phyloP scores from a whole-genome alignment of 176 grass and related monocot species.

The Juncus effusus region DNA sequence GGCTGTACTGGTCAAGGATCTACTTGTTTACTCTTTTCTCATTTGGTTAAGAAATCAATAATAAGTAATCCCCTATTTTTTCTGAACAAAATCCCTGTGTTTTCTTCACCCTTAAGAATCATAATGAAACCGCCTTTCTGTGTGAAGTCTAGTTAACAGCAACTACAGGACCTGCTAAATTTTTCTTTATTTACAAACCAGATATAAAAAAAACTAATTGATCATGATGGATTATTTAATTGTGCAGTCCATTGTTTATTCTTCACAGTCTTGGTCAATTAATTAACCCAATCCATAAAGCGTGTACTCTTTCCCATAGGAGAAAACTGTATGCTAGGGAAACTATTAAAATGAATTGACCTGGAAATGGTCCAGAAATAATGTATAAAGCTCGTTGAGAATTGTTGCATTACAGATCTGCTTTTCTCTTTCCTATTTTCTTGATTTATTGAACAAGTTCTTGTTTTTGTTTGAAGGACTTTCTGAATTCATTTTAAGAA shows the following conservation, averaged over 20 bases:
- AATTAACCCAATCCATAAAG: background rate
- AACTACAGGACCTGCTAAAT: background rate
- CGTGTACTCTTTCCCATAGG: background rate
- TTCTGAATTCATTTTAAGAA: background rate
- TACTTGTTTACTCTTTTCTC: too few relatives aligned
- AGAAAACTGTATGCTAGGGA: background rate
- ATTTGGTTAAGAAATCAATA: too few relatives aligned
- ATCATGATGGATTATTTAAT: background rate
- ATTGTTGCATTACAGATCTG: background rate
- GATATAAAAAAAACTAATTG: background rate
- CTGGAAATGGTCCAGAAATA: background rate
- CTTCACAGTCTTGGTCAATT: slow-evolving; percentile 6
- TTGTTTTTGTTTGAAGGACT: slow-evolving; percentile 13
- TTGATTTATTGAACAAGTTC: background rate
- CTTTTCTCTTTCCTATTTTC: background rate
- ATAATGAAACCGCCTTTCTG: background rate
- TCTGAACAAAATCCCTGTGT: background rate
- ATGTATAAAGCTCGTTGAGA: slow-evolving; percentile 8
- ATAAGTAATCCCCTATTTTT: background rate
- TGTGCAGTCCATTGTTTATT: slow-evolving; percentile 1
- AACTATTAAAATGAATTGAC: background rate
- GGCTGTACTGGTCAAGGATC: too few relatives aligned
- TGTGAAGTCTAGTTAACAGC: background rate
- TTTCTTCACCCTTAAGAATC: slow-evolving; percentile 5
- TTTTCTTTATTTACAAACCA: background rate